Evolutionary conservation across 208 protist genomes (phyloP).

Genomic region (Paratrypanosoma confusum): DNA sequence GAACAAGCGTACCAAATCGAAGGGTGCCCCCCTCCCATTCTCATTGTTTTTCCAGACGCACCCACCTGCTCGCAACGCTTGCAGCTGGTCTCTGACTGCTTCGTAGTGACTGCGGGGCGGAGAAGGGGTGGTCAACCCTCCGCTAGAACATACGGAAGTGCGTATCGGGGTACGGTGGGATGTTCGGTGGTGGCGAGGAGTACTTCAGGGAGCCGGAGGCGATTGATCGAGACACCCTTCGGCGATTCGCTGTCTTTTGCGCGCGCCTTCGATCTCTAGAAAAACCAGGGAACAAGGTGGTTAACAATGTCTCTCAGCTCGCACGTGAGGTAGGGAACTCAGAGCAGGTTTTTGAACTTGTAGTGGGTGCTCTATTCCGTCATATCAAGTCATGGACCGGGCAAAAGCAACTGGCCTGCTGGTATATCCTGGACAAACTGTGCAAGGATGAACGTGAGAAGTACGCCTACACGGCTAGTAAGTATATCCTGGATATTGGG

Average conservation of each 20-base stretch:
- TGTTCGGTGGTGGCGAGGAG: conserved; percentile 87
- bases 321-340: conserved; percentile 68
- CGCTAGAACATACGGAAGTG: too few relatives aligned
- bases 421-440: conserved; percentile 86
- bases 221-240: conserved; percentile 71
- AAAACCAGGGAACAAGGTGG: conserved; percentile 68
- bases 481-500: conserved; percentile 83
- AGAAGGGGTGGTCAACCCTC: too few relatives aligned
- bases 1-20: too few relatives aligned
- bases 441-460: conserved; percentile 80
- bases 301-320: conserved; percentile 30
- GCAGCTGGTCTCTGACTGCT: too few relatives aligned
- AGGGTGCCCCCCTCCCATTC: too few relatives aligned
- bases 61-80: too few relatives aligned
- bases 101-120: too few relatives aligned
- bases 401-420: conserved; percentile 75
- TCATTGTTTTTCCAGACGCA: too few relatives aligned
- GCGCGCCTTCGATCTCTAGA: conserved; percentile 48
- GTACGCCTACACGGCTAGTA: conserved; percentile 70
- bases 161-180: too few relatives aligned
- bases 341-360: conserved; percentile 59
- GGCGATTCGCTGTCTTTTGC: conserved; percentile 65
- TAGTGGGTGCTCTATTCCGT: conserved; percentile 76
- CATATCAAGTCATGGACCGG: conserved; percentile 85
- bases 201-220: conserved; percentile 78